Evolutionary conservation across 805 yeast genomes (phyloP).

Genomic region (Zygotorulaspora sp.): DNA sequence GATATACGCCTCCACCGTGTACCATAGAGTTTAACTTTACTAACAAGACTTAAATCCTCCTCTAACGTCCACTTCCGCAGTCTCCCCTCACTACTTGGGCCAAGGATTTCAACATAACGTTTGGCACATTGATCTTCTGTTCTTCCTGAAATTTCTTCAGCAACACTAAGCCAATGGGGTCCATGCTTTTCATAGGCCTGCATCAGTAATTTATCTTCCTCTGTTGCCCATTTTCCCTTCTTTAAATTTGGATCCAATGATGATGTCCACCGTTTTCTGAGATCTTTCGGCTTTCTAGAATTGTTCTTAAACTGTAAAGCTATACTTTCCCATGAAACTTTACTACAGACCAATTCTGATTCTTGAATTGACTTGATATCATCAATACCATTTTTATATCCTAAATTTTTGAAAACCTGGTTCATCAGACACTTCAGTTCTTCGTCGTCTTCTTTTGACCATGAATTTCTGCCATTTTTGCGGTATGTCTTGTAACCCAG

Average conservation of each 20-base stretch:
- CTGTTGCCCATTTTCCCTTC: slow-evolving; percentile 83
- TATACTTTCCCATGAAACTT: slow-evolving; percentile 59
- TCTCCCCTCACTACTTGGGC: slow-evolving; percentile 73
- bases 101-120: slow-evolving; percentile 80
- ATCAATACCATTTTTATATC: slow-evolving; percentile 36
- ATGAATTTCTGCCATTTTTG: slow-evolving; percentile 56
- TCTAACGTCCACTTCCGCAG: slow-evolving; percentile 72
- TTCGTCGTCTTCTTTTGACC: slow-evolving; percentile 75
- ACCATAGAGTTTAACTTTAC: slow-evolving; percentile 64
- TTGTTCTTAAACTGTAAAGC: slow-evolving; percentile 44
- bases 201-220: slow-evolving; percentile 65
- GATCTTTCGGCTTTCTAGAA: slow-evolving; percentile 69
- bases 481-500: slow-evolving; percentile 72
- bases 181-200: slow-evolving; percentile 67
- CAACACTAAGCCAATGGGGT: slow-evolving; percentile 80
- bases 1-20: slow-evolving; percentile 88
- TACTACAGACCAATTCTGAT: slow-evolving; percentile 30
- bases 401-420: slow-evolving; percentile 33
- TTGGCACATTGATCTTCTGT: slow-evolving; percentile 96
- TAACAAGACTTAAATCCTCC: slow-evolving; percentile 70
- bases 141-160: slow-evolving; percentile 71
- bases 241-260: slow-evolving; percentile 77
- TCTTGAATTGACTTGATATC: slow-evolving; percentile 28
- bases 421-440: slow-evolving; percentile 43
- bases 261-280: slow-evolving; percentile 82